A percentile compares a stretch with the other conserved stretches of the same genome.
phyloP scores from a whole-genome alignment of 2,329 filamentous ascomycete genomes.

The Venturia pyrina region DNA sequence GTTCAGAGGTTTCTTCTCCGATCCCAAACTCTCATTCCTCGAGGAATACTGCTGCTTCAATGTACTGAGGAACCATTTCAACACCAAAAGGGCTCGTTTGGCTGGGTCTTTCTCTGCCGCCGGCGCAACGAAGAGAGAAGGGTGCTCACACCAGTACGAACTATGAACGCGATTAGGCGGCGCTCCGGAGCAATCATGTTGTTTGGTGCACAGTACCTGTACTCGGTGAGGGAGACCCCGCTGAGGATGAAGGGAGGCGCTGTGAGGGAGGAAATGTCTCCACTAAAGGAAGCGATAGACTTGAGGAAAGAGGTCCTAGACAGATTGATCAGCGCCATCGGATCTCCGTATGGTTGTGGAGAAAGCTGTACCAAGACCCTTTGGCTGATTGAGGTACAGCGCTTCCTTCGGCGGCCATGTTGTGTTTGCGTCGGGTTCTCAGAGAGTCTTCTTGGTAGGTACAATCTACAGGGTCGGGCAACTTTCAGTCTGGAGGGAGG shows the following conservation, averaged over 20 bases:
- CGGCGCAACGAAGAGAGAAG: conserved; percentile 66
- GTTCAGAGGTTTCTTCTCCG: conserved; percentile 96
- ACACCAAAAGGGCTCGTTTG: conserved; percentile 75
- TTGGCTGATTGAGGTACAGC: conserved; percentile 37
- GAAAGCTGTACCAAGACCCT: conserved; percentile 38
- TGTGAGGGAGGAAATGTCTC: conserved; percentile 46
- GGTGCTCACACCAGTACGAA: conserved; percentile 47
- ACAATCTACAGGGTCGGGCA: not conserved
- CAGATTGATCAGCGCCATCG: not conserved
- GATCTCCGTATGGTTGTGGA: conserved; percentile 31
- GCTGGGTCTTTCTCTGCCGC: conserved; percentile 68
- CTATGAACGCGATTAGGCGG: not conserved
- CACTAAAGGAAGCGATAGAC: conserved; percentile 46
- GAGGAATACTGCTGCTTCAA: conserved; percentile 76
- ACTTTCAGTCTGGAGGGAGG: not conserved
- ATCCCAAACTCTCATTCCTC: conserved; percentile 69
- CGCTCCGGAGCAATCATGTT: not conserved
- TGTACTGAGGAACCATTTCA: conserved; percentile 93
- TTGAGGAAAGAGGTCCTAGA: conserved; percentile 16
- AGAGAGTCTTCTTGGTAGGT: not conserved
- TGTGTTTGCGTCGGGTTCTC: not conserved
- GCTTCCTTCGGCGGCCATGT: conserved; percentile 27
- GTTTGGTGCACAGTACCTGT: conserved; percentile 25
- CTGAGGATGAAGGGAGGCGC: conserved; percentile 47
- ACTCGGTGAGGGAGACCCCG: conserved; percentile 45